phyloP scores from a whole-genome alignment of 345 rosid species.

The Gynandropsis gynandra region DNA sequence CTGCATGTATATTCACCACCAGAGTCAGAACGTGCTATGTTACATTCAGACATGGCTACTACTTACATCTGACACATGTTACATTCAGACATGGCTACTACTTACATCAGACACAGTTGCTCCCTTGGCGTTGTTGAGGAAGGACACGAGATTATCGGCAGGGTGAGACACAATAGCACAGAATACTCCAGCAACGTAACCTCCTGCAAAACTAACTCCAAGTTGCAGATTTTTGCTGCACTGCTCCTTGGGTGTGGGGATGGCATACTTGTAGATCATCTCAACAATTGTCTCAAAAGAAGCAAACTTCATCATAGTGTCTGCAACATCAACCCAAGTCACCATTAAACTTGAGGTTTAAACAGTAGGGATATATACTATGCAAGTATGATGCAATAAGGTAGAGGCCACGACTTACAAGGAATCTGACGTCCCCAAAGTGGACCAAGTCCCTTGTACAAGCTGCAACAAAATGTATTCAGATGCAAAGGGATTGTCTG shows the following conservation, averaged over 20 bases:
- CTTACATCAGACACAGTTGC: constrained; percentile 97
- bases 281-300: constrained; percentile 92
- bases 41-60: background rate
- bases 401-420: constrained; percentile 45
- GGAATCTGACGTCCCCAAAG: constrained; percentile 99
- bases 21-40: no score
- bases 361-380: background rate
- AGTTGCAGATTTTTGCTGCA: constrained; percentile 88
- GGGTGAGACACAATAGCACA: constrained; percentile 92
- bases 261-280: constrained; percentile 72
- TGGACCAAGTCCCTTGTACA: constrained; percentile 94
- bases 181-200: constrained; percentile 85
- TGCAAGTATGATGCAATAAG: constrained; percentile 7
- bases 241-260: constrained; percentile 75
- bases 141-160: constrained; percentile 92
- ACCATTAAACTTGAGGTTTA: constrained; percentile 1
- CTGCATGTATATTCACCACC: no score
- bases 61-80: constrained; percentile 16
- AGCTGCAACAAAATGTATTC: constrained; percentile 34
- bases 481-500: constrained; percentile 1
- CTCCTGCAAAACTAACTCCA: constrained; percentile 90
- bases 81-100: background rate
- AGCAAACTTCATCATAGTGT: constrained; percentile 99
- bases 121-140: constrained; percentile 96
- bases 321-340: constrained; percentile 34